Evolutionary conservation across 2,329 filamentous ascomycete species (phyloP), one percentile per base, ranked within the genome.

Genomic region (Phaeophleospora eucalypticola): DNA sequence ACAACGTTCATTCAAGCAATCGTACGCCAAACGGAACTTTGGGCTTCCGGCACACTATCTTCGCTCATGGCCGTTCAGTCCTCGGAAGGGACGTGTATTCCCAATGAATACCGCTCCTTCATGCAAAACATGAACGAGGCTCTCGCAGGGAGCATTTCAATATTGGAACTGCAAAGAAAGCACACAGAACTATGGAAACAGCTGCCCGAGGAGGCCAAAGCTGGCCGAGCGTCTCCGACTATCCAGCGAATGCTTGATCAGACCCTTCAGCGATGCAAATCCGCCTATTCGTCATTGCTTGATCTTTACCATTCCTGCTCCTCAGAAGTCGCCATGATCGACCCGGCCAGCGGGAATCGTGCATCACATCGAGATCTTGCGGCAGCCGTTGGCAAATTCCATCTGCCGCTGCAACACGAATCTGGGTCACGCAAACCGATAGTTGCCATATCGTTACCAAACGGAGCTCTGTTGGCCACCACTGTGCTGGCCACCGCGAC

Each of bases 381-480:
- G 12, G 42, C 41, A 10, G 58, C 56, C 20, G 51, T 66, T n/a
- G 41, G 45, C 12, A 45, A 53, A 19, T 67, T 67, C 45, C 44
- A 46, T 27, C 46, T 65, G 14, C 59, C 61, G 1, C 24, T 60
- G 36, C 43, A 37, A n/a, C 33, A 44, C 10, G 24, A 6, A 10
- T 32, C 48, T 0, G 46, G 41, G 17, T 44, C 48, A 16, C 43
- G 32, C 17, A 74, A 74, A 51, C 72, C 73, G 2, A 65, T 74
- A 10, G 68, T 78, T 8, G 75, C 72, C 20, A 70, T 80, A 37
- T 72, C 76, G 2, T 58, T 80, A 4, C 75, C 76, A 1, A 80
- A 80, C 53, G 77, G 77, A 3, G 74, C 74, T 9, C 60, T 78
- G 1, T 65, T 79, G n/a, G 77, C 75, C 8, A 65, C 76, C 10